A percentile compares a stretch with the other conserved stretches of the same genome.
These are phyloP conservation scores for Lasiodiplodia hormozganensis DNA, from an alignment of 2,329 filamentous ascomycete genomes.

Conservation along the genomic window DNA sequence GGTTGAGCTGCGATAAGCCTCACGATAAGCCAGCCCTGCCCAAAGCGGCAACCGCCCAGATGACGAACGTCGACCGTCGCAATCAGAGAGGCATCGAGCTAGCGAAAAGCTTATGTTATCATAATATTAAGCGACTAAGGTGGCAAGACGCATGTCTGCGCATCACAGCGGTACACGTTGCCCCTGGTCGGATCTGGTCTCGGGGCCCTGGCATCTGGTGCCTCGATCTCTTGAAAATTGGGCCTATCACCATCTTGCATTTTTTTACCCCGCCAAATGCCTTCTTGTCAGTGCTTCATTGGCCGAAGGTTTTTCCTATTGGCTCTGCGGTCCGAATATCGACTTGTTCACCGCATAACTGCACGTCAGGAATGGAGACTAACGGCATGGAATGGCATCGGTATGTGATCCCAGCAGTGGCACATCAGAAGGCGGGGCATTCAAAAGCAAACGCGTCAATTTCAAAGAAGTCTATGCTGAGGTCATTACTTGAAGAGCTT, in stretches of 20 bases:
- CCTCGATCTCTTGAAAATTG: constrained; percentile 1
- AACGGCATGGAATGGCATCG: neutral
- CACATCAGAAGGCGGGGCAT: neutral
- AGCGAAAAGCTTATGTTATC: constrained; percentile 14
- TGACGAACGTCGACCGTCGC: constrained; percentile 12
- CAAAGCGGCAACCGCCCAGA: constrained; percentile 4
- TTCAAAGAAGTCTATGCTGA: constrained; percentile 23
- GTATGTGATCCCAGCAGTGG: neutral
- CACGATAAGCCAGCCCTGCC: constrained; percentile 1
- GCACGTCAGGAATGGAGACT: neutral
- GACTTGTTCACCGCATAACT: neutral
- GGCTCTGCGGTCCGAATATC: constrained; percentile 4
- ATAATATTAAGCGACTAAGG: neutral
- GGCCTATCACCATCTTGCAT: constrained; percentile 4
- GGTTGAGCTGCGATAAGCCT: constrained; percentile 4
- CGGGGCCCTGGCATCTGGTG: neutral
- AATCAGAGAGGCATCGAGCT: constrained; percentile 5
- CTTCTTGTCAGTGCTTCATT: constrained; percentile 18
- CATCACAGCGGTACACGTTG: constrained; percentile 3
- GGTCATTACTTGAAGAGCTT: constrained; percentile 23
- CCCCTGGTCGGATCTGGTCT: neutral
- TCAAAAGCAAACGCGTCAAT: constrained; percentile 5
- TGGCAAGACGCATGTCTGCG: neutral
- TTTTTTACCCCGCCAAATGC: neutral
- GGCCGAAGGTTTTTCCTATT: neutral